Percentiles rank a stretch among this genome's conserved stretches.
Evolutionary conservation across 2,329 filamentous ascomycete genomes (phyloP).

Genomic region (Xylariaceae sp.): DNA sequence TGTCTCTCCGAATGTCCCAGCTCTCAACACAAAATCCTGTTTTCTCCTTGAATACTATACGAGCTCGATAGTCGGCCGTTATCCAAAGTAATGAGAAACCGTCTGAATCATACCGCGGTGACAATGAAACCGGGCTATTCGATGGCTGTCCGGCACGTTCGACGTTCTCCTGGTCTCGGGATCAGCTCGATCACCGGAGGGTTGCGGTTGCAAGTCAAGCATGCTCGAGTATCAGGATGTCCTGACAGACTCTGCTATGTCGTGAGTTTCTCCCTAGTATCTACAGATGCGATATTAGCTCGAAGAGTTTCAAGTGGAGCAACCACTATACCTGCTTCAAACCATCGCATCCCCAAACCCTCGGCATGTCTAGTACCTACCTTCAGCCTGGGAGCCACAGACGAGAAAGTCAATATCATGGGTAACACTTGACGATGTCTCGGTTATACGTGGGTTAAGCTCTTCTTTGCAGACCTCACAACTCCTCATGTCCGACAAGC

Average conservation of each 20-base stretch:
- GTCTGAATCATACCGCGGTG: background rate
- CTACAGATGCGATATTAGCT: too few relatives aligned
- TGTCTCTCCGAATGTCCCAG: background rate
- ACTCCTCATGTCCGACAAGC: too few relatives aligned
- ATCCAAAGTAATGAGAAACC: background rate
- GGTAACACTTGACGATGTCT: conserved; percentile 8
- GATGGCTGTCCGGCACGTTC: background rate
- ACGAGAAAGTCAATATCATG: background rate
- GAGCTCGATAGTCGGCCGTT: background rate
- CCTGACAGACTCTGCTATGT: background rate
- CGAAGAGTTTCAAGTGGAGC: too few relatives aligned
- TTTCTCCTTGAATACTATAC: background rate
- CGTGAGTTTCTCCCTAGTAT: background rate
- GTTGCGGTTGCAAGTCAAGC: background rate
- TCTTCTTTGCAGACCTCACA: too few relatives aligned
- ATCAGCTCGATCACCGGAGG: conserved; percentile 8
- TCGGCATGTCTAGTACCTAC: background rate
- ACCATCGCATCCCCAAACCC: background rate
- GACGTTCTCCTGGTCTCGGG: conserved; percentile 1
- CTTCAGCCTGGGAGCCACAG: background rate
- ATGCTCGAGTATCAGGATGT: background rate
- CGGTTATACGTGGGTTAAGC: background rate
- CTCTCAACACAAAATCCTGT: background rate
- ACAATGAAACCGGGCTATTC: background rate
- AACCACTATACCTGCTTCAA: background rate